phyloP scores from a whole-genome alignment of 805 yeast species.

The Candida montana region DNA sequence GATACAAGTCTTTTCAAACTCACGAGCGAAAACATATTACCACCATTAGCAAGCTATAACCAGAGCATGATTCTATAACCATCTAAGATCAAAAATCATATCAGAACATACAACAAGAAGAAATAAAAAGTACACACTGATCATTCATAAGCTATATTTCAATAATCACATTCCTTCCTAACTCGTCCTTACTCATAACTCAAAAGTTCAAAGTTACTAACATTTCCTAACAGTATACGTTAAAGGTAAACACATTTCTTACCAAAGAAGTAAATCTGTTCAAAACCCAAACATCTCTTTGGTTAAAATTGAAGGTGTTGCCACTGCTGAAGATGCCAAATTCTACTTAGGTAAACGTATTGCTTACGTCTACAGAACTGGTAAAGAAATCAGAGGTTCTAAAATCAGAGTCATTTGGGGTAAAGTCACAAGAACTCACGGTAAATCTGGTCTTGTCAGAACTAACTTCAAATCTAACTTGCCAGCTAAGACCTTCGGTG shows the following conservation, averaged over 20 bases:
- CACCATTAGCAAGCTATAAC: no score
- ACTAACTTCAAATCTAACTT: conserved; percentile 98
- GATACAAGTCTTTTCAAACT: no score
- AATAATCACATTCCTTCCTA: no score
- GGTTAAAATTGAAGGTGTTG: conserved; percentile 95
- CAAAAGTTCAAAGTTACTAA: conserved; percentile 21
- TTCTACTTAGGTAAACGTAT: conserved; percentile 99
- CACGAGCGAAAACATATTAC: no score
- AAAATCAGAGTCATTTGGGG: conserved; percentile 99
- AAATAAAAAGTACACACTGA: no score
- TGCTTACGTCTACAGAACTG: conserved; percentile 98
- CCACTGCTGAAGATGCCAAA: conserved; percentile 87
- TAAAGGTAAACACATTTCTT: conserved; percentile 99
- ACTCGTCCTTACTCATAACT: no score
- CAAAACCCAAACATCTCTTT: conserved; percentile 98
- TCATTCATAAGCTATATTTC: no score
- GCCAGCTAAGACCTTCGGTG: conserved; percentile 99
- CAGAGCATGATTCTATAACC: no score
- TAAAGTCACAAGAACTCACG: conserved; percentile 98
- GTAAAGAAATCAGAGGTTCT: conserved; percentile 96
- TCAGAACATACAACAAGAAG: no score
- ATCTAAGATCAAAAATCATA: no score
- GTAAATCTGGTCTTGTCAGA: conserved; percentile 96
- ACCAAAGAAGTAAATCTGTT: conserved; percentile 98
- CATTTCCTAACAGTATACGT: conserved; percentile 72